Conservation (phyloP, 257 asterid genomes). For the Gynochthodes officinalis region DNA sequence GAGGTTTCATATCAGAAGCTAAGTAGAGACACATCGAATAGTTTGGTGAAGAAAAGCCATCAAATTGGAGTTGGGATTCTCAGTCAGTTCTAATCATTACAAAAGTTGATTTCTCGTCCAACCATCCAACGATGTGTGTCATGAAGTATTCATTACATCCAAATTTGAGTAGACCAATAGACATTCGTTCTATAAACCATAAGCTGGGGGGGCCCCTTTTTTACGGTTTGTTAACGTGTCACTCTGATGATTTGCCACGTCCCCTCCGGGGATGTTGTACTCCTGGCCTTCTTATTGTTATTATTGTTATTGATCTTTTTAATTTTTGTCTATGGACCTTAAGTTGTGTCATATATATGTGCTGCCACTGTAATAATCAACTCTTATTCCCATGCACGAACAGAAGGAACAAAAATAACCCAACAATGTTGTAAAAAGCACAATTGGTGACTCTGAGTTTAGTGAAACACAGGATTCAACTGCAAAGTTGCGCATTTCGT, state of each 20-base stretch:
- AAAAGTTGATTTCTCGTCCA: constrained; percentile 22
- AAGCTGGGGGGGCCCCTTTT: not conserved
- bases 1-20: too few relatives aligned
- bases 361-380: too few relatives aligned
- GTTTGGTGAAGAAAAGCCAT: constrained; percentile 34
- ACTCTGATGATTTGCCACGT: not conserved
- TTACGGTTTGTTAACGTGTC: constrained; percentile 16
- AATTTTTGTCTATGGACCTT: not conserved
- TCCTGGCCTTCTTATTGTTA: not conserved
- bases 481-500: too few relatives aligned
- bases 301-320: not conserved
- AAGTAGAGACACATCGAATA: not conserved
- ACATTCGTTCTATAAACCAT: not conserved
- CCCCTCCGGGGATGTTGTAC: not conserved
- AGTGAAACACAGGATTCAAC: too few relatives aligned
- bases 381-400: too few relatives aligned
- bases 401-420: too few relatives aligned
- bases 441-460: too few relatives aligned
- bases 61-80: constrained; percentile 21
- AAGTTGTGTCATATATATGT: too few relatives aligned
- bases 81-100: constrained; percentile 34
- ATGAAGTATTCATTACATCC: not conserved
- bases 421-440: too few relatives aligned
- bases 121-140: constrained; percentile 8
- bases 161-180: not conserved